phyloP scores from a whole-genome alignment of 2,329 filamentous ascomycete genomes.

The Colletotrichum lupini region DNA sequence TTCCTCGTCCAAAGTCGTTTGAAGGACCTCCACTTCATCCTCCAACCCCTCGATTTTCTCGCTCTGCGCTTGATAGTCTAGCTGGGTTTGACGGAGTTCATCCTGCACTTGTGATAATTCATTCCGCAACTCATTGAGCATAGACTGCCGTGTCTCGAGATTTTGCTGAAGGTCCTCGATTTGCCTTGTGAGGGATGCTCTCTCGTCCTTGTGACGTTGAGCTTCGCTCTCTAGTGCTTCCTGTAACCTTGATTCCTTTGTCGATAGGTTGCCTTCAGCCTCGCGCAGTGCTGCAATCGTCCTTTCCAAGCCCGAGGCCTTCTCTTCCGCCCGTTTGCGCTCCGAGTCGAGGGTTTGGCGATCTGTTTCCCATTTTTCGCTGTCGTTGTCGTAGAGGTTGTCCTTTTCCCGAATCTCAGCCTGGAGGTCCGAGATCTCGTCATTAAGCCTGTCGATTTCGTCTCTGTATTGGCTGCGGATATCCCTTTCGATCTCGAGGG shows the following conservation, averaged over 20 bases:
- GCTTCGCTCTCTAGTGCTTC: conserved; percentile 77
- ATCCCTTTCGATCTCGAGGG: conserved; percentile 69
- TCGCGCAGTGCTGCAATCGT: conserved; percentile 78
- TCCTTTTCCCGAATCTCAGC: conserved; percentile 76
- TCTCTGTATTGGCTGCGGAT: conserved; percentile 58
- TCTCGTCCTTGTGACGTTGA: conserved; percentile 78
- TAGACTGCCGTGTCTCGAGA: conserved; percentile 73
- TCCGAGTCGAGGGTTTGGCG: conserved; percentile 74
- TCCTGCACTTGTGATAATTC: conserved; percentile 76
- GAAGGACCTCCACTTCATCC: conserved; percentile 81
- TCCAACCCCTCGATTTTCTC: conserved; percentile 77
- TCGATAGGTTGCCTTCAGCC: conserved; percentile 73
- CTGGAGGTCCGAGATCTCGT: conserved; percentile 71
- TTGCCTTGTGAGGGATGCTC: conserved; percentile 76
- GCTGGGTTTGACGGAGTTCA: conserved; percentile 75
- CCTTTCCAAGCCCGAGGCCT: conserved; percentile 73
- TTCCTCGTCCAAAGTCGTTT: conserved; percentile 73
- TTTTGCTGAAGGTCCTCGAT: conserved; percentile 80
- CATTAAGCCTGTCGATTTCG: conserved; percentile 62
- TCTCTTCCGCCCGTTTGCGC: conserved; percentile 74
- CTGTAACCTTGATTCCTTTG: conserved; percentile 75
- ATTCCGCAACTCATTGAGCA: conserved; percentile 72
- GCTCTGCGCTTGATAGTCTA: conserved; percentile 69
- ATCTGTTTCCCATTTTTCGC: conserved; percentile 78
- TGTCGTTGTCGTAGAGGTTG: conserved; percentile 76